Percentiles rank a stretch among this genome's conserved stretches.
phyloP scores from a whole-genome alignment of 768 basidiomycete species.

The Rossbeevera mucosa region DNA sequence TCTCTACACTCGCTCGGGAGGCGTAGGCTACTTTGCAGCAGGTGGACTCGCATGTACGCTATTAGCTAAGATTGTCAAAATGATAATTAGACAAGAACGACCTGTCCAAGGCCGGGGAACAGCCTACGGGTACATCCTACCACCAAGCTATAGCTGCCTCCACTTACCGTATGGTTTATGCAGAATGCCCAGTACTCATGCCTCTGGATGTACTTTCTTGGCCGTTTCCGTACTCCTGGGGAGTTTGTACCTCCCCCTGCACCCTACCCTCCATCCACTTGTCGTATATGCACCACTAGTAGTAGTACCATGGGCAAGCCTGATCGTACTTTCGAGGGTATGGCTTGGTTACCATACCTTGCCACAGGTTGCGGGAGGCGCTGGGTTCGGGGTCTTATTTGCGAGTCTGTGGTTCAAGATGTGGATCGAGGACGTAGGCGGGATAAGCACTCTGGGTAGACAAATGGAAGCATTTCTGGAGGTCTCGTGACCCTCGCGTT shows the following conservation, averaged over 20 bases:
- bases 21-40: slow-evolving; percentile 52
- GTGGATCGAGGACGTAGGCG: slow-evolving; percentile 40
- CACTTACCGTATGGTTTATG: background rate
- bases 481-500: slow-evolving; percentile 24
- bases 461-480: slow-evolving; percentile 6
- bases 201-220: slow-evolving; percentile 62
- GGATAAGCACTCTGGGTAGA: slow-evolving; percentile 19
- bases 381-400: slow-evolving; percentile 49
- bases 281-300: slow-evolving; percentile 38
- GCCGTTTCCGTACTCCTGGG: slow-evolving; percentile 58
- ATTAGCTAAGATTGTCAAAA: slow-evolving; percentile 60
- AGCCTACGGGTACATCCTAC: slow-evolving; percentile 60
- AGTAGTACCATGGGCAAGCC: slow-evolving; percentile 49
- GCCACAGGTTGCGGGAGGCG: slow-evolving; percentile 62
- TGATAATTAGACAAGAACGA: slow-evolving; percentile 58
- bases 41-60: slow-evolving; percentile 55
- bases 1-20: slow-evolving; percentile 60
- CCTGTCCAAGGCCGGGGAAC: slow-evolving; percentile 47
- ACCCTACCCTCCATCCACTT: slow-evolving; percentile 44
- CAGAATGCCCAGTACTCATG: slow-evolving; percentile 85
- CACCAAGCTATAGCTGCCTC: background rate
- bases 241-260: slow-evolving; percentile 53
- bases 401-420: slow-evolving; percentile 52
- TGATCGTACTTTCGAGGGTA: slow-evolving; percentile 60
- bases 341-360: slow-evolving; percentile 77